Evolutionary conservation across 176 grass and related monocot genomes (phyloP).

Genomic region (Triticum dicoccoides): DNA sequence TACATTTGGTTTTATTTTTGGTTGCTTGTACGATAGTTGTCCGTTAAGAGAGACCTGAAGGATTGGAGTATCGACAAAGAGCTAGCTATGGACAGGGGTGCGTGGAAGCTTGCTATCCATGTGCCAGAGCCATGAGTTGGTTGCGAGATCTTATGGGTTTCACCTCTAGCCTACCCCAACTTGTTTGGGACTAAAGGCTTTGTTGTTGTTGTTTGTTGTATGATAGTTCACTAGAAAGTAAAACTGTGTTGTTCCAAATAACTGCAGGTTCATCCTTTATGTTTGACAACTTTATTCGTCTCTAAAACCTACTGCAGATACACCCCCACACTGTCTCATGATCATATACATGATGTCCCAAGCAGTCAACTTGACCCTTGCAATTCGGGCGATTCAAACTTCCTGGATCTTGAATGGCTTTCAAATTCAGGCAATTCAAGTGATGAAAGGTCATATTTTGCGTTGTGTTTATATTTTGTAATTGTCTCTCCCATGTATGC

Average conservation of each 20-base stretch:
- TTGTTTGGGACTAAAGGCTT: no score
- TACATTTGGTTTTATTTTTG: not conserved
- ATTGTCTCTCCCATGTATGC: constrained; percentile 1
- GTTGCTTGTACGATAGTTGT: not conserved
- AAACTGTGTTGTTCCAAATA: not conserved
- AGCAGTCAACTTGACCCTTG: not conserved
- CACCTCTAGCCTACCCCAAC: no score
- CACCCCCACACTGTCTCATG: constrained; percentile 25
- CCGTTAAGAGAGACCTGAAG: no score
- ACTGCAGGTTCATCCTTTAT: not conserved
- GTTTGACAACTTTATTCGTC: not conserved
- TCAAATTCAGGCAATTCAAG: constrained; percentile 48
- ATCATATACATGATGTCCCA: constrained; percentile 11
- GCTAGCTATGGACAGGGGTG: no score
- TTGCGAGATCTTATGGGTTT: no score
- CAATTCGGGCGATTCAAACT: constrained; percentile 50
- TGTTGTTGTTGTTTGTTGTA: no score
- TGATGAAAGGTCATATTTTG: constrained; percentile 41
- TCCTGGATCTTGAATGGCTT: constrained; percentile 50
- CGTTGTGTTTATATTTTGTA: not conserved
- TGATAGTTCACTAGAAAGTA: not conserved
- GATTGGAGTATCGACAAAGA: no score
- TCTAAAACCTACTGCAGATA: constrained; percentile 31
- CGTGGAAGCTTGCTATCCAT: no score
- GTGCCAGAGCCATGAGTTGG: no score